Evolutionary conservation across 257 asterid species (phyloP).

Genomic region (Mitragyna speciosa): DNA sequence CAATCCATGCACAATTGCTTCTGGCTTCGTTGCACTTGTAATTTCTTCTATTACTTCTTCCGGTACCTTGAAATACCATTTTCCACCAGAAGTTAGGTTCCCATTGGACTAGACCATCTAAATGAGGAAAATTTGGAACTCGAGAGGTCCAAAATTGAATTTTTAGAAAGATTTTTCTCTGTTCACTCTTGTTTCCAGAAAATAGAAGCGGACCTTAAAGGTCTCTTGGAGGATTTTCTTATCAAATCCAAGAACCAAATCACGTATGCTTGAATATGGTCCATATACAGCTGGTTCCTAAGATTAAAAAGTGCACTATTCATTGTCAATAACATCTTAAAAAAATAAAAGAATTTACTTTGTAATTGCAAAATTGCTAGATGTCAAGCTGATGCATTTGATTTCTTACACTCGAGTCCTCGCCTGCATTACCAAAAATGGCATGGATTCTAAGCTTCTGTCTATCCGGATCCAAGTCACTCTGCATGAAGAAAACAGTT

Average conservation of each 20-base stretch:
- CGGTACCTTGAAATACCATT: slow-evolving; percentile 41
- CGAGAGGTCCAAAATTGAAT: neutral
- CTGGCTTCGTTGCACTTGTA: slow-evolving; percentile 40
- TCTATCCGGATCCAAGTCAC: slow-evolving; percentile 55
- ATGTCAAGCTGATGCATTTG: neutral
- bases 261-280: slow-evolving; percentile 66
- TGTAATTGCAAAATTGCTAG: too few relatives aligned
- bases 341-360: neutral
- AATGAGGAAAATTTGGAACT: neutral
- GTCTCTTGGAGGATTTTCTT: slow-evolving; percentile 60
- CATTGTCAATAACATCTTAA: neutral
- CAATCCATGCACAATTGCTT: slow-evolving; percentile 52
- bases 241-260: slow-evolving; percentile 75
- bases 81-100: neutral
- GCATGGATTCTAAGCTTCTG: slow-evolving; percentile 68
- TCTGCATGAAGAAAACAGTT: slow-evolving; percentile 60
- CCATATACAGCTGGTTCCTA: slow-evolving; percentile 42
- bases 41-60: slow-evolving; percentile 57
- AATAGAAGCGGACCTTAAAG: slow-evolving; percentile 41
- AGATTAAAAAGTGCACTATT: neutral
- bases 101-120: too few relatives aligned
- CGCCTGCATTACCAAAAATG: slow-evolving; percentile 46
- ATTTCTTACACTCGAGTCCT: slow-evolving; percentile 34
- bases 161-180: neutral
- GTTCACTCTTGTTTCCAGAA: too few relatives aligned